Percentiles rank a stretch among this genome's conserved stretches.
Evolutionary conservation across 192 early-diverging fungal species (phyloP).

Genomic region (Geranomyces michiganensis): DNA sequence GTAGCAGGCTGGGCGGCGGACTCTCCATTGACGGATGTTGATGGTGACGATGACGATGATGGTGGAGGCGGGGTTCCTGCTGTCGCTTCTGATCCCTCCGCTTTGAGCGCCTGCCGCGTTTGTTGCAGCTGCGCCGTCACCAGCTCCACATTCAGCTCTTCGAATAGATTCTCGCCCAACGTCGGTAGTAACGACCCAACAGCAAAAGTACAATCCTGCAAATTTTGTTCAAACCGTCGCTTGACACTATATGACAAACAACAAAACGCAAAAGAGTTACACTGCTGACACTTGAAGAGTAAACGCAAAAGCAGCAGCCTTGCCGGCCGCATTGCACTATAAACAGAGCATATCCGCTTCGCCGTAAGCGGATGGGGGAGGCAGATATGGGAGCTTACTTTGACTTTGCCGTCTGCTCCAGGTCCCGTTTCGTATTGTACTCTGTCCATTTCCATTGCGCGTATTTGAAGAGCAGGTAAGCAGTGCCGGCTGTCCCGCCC

Average conservation of each 20-base stretch:
- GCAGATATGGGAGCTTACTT: too few species aligned
- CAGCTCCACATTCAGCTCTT: conserved; percentile 79
- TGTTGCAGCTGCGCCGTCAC: conserved; percentile 68
- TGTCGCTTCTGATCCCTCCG: background rate
- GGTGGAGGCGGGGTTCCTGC: background rate
- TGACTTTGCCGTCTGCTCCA: conserved; percentile 73
- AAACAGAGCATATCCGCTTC: too few species aligned
- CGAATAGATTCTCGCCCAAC: conserved; percentile 75
- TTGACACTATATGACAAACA: conserved; percentile 62
- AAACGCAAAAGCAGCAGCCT: too few species aligned
- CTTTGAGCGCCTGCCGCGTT: conserved; percentile 24
- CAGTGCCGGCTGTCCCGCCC: conserved; percentile 32
- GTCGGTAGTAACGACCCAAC: conserved; percentile 82
- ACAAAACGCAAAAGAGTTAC: too few species aligned
- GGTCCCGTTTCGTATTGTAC: conserved; percentile 65
- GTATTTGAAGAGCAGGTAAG: conserved; percentile 58
- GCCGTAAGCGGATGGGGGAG: too few species aligned
- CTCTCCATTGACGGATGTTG: background rate
- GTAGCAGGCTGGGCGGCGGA: too few species aligned
- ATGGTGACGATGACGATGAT: background rate
- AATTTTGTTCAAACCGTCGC: conserved; percentile 92
- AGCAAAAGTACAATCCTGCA: conserved; percentile 86
- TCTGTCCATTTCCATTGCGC: conserved; percentile 73
- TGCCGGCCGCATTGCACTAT: too few species aligned
- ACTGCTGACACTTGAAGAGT: too few species aligned